phyloP scores from a whole-genome alignment of 257 asterid genomes.

The Knoxia roxburghii region DNA sequence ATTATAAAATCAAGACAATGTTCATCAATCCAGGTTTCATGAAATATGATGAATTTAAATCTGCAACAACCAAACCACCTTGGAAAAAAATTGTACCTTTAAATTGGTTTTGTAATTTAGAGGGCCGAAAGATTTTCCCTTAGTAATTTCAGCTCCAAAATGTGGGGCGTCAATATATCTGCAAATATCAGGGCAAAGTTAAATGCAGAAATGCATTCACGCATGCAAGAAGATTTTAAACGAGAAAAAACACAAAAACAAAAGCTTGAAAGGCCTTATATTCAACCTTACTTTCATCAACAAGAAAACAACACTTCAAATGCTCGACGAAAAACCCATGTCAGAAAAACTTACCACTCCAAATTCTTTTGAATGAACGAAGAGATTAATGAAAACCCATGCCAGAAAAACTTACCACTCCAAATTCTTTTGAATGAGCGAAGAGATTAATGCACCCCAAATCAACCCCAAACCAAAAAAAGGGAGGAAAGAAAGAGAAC shows the following conservation, averaged over 20 bases:
- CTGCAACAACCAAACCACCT: too few species aligned
- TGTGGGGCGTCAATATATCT: slow-evolving; percentile 4
- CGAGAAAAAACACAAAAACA: not conserved
- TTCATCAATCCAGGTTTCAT: too few species aligned
- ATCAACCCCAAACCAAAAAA: not conserved
- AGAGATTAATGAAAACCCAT: not conserved
- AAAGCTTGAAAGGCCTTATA: not conserved
- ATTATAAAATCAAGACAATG: not conserved
- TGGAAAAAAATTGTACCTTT: not conserved
- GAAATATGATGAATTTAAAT: too few species aligned
- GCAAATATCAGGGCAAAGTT: not conserved
- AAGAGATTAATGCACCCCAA: slow-evolving; percentile 9
- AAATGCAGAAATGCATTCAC: too few species aligned
- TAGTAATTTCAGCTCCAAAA: slow-evolving; percentile 17
- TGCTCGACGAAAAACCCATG: not conserved
- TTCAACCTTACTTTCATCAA: not conserved
- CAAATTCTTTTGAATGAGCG: not conserved
- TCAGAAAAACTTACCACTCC: not conserved
- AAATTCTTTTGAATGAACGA: not conserved
- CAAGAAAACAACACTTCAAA: not conserved
- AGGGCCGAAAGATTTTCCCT: not conserved
- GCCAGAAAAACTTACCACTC: not conserved
- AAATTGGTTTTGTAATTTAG: not conserved
- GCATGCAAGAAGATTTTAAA: not conserved
- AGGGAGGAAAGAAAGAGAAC: not conserved